phyloP scores from a whole-genome alignment of 768 basidiomycete genomes.

The Dictyophora rubrovolvata region DNA sequence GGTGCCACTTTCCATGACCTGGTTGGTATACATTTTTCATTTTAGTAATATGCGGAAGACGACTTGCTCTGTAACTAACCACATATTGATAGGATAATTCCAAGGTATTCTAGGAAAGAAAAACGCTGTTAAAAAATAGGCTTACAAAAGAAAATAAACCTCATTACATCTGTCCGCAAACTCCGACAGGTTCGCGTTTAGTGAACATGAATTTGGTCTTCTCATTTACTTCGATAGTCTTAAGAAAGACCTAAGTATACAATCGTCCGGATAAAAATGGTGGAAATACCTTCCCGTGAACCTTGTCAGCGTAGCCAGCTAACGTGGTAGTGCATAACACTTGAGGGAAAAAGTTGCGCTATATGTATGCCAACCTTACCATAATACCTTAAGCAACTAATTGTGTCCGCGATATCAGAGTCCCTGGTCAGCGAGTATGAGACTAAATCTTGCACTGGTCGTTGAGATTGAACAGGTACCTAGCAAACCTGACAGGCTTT shows the following conservation, averaged over 20 bases:
- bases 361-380: neutral
- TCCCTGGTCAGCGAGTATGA: slow-evolving; percentile 36
- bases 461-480: slow-evolving; percentile 19
- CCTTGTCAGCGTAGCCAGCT: slow-evolving; percentile 94
- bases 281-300: slow-evolving; percentile 60
- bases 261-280: neutral
- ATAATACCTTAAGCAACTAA: slow-evolving; percentile 80
- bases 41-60: too few relatives aligned
- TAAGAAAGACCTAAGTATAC: slow-evolving; percentile 7
- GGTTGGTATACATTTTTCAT: neutral
- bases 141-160: slow-evolving; percentile 2
- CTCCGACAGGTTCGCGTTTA: slow-evolving; percentile 85
- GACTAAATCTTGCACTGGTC: neutral
- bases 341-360: neutral
- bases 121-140: slow-evolving; percentile 6
- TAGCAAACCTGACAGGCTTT: slow-evolving; percentile 64
- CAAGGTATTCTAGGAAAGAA: slow-evolving; percentile 64
- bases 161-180: slow-evolving; percentile 80
- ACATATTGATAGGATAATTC: slow-evolving; percentile 90
- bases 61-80: slow-evolving; percentile 29
- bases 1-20: slow-evolving; percentile 92
- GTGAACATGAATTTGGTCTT: slow-evolving; percentile 78
- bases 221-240: slow-evolving; percentile 76
- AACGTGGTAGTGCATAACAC: neutral
- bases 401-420: slow-evolving; percentile 68